Base-by-base conservation (phyloP, 805 yeast species). In the Candida corydali region DNA sequence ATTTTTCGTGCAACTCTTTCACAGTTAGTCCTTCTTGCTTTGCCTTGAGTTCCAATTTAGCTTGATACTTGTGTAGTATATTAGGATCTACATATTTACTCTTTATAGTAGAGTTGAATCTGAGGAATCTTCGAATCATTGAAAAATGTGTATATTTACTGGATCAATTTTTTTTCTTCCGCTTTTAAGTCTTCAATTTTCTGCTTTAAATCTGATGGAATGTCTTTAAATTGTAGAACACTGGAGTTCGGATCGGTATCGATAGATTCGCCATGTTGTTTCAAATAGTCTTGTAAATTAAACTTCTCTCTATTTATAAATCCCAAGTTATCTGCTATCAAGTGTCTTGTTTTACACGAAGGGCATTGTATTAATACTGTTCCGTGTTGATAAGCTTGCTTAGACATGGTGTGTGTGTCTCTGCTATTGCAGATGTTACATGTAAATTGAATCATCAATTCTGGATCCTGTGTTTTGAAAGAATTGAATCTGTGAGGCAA, bases 341-440 rank as follows among this genome's bases (percentile, higher is more conserved):
- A 63, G 55, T 91, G 98, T 45, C 96, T 76, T 52, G 76, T 81
- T 45, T 82, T 73, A 57, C 98, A 91, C 11, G 88, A 85, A 0
- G 98, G 98, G 55, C 98, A 91, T 51, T 86, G 87, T 17, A 91
- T 82, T 34, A 87, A 63, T 3, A 91, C 95, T 0, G 96, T 81
- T 1, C 98, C 98, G 8, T 70, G 65, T 10, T 82, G 76, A 55
- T 91, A 91, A 0, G 96, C 89, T 60, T 91, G 98, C 47, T 89
- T 89, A 5, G 96, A 83, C 52, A 91, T 82, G n/a, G 82, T 73
- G 53, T 91, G 98, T 3, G 88, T 78, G 0, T 96, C 87, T 38
- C 97, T 67, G 3, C 83, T 76, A 31, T 77, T 72, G 61, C 98
- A 91, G 46, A 78, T 77, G 55, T 88, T 91, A 62, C 98, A 91